Conservation (phyloP, 192 early-diverging fungal genomes). For the Pilobolus umbonatus region DNA sequence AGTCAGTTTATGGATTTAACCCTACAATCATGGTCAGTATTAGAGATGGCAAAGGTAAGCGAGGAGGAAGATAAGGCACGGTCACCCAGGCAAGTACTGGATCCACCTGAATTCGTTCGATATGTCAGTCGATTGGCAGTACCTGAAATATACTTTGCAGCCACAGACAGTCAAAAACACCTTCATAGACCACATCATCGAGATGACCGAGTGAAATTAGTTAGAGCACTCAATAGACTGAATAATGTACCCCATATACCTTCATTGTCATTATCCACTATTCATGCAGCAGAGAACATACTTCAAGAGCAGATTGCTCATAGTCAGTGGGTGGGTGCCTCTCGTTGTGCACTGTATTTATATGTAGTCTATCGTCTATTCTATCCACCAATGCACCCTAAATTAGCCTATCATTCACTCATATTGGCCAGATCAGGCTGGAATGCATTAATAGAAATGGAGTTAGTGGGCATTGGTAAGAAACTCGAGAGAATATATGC, state of each 20-base stretch:
- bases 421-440: constrained; percentile 23
- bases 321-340: constrained; percentile 18
- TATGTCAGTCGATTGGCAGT: constrained; percentile 10
- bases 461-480: constrained; percentile 24
- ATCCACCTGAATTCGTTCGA: constrained; percentile 21
- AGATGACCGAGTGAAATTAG: not conserved
- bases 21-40: not conserved
- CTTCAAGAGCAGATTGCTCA: constrained; percentile 10
- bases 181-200: not conserved
- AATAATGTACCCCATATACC: not conserved
- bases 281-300: constrained; percentile 1
- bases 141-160: constrained; percentile 10
- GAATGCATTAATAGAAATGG: constrained; percentile 31
- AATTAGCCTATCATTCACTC: constrained; percentile 14
- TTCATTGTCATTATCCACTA: not conserved
- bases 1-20: not conserved
- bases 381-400: constrained; percentile 25
- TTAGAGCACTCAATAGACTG: not conserved
- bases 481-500: constrained; percentile 24
- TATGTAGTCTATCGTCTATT: constrained; percentile 25
- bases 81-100: not conserved
- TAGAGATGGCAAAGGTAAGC: constrained; percentile 11
- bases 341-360: constrained; percentile 10
- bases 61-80: not conserved
- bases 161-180: not conserved